phyloP scores from a whole-genome alignment of 441 rosid species.

The Croton laevigatus region DNA sequence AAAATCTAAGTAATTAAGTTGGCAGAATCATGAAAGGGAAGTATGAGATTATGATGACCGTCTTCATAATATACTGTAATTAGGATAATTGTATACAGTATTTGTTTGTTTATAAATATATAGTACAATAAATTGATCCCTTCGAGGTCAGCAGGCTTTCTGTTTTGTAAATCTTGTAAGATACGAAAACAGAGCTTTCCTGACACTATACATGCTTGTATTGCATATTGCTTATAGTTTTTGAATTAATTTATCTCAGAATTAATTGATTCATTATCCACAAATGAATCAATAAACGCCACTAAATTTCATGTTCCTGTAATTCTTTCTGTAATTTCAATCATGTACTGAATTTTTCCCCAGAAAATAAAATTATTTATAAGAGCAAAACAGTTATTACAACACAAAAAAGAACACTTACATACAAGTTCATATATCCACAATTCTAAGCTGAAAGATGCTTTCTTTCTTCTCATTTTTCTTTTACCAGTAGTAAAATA shows the following conservation, averaged over 20 bases:
- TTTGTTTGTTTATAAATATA: no score
- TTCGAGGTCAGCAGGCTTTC: slow-evolving; percentile 38
- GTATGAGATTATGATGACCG: slow-evolving; percentile 6
- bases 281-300: neutral
- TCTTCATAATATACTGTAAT: no score
- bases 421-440: neutral
- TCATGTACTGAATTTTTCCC: neutral
- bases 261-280: neutral
- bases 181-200: slow-evolving; percentile 42
- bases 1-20: neutral
- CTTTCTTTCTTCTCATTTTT: neutral
- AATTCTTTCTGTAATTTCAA: neutral
- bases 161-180: slow-evolving; percentile 35
- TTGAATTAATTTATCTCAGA: slow-evolving; percentile 8
- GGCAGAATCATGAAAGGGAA: slow-evolving; percentile 16
- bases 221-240: neutral
- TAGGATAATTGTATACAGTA: no score
- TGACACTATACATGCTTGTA: slow-evolving; percentile 18
- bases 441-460: slow-evolving; percentile 9
- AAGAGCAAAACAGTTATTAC: neutral
- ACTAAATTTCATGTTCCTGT: slow-evolving; percentile 1
- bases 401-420: neutral
- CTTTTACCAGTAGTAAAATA: neutral
- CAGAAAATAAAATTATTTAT: neutral
- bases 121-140: slow-evolving; percentile 13